Base-by-base conservation (phyloP, 108 stramenopile species). In the Skeletonema potamos region DNA sequence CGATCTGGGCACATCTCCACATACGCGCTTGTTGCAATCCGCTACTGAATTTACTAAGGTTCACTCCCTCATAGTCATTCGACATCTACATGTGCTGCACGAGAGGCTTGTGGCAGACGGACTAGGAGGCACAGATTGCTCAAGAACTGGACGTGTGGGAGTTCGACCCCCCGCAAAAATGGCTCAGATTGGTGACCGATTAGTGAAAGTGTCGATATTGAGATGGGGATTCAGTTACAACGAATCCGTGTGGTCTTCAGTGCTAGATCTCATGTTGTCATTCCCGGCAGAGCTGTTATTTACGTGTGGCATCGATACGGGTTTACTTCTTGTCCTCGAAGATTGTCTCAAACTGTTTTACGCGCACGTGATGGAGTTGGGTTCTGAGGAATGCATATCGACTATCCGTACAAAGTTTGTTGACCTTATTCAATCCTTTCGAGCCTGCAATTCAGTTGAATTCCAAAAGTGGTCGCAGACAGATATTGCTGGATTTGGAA, bases 201-300 rank as follows among this genome's bases (percentile, higher is more conserved):
- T 22, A 28, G 57, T 87, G 33, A 79, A 80, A 66, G 79, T 89
- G 9, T 48, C 26, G 9, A 68, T 87, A 28, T 48, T 62, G 18
- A 82, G 83, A 48, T 92, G 91, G 91, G 91, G 91, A 5, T 87
- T 76, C 73, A 72, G 71, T 60, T 92, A 76, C 54, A 87, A 72
- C 13, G 88, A 89, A 64, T 58, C 70, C 18, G 24, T 85, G 7
- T 92, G 91, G 91, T 55, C 68, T 2, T 72, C 82, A 0, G 58
- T 87, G 20, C 68, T 92, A 7, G 86, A 92, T 41, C 55, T 87
- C 22, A 3, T 92, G 17, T 26, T 68, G 13, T 43, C 67, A 13
- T 62, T 85, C 8, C 85, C 88, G 6, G 46, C 61, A 17, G 84
- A 86, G 36, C 87, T 92, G 10, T 46, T 87, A 8, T 89, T 86